A percentile compares a stretch with the other conserved stretches of the same genome.
These are phyloP conservation scores for Rhizophora apiculata DNA, from an alignment of 345 rosid species.

Conservation along the genomic window DNA sequence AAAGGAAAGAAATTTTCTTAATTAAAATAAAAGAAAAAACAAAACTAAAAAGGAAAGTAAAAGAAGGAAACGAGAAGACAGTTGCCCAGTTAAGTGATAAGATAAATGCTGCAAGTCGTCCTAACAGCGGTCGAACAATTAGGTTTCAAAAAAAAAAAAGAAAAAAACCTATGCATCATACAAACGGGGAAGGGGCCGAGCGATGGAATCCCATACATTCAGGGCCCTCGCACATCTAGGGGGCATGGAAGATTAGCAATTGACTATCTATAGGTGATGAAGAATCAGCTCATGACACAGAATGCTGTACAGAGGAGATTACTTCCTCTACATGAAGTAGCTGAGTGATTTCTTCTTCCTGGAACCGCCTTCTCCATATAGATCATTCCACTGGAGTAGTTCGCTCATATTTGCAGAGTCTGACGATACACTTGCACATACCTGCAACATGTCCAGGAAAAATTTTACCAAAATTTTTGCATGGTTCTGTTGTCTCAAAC, in stretches of 20 bases:
- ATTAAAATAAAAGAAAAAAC: neutral
- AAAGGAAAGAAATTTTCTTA: neutral
- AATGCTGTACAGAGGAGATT: conserved; percentile 12
- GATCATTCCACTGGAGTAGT: conserved; percentile 90
- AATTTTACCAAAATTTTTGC: neutral
- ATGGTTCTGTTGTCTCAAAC: neutral
- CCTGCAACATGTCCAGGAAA: conserved; percentile 37
- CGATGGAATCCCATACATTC: conserved; percentile 26
- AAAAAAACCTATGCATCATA: conserved; percentile 34
- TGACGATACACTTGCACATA: conserved; percentile 91
- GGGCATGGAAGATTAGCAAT: neutral
- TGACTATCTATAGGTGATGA: conserved; percentile 18
- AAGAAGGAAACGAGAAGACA: neutral
- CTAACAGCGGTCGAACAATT: neutral
- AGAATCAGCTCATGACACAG: conserved; percentile 25
- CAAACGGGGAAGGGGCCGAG: conserved; percentile 30
- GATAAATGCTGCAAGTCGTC: neutral
- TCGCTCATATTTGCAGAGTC: conserved; percentile 93
- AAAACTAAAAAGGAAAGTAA: neutral
- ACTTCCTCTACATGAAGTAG: conserved; percentile 83
- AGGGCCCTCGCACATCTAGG: conserved; percentile 20
- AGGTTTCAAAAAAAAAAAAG: neutral
- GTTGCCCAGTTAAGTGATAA: neutral
- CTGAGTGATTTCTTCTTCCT: conserved; percentile 85
- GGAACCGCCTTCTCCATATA: conserved; percentile 98